Evolutionary conservation across 2,329 filamentous ascomycete genomes (phyloP).

Genomic region (Tolypocladium pustulatum): DNA sequence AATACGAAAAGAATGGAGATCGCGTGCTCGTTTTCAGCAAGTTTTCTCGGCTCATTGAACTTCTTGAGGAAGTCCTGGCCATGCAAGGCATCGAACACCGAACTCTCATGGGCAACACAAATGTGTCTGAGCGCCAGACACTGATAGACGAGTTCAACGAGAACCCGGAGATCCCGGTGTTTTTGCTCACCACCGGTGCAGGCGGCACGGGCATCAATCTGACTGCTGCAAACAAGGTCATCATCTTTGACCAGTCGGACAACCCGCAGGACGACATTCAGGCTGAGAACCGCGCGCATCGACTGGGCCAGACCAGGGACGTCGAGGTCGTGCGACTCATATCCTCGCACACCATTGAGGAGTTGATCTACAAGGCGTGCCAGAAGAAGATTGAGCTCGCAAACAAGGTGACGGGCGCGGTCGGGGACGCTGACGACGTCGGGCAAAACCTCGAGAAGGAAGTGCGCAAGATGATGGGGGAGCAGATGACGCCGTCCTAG

Average conservation of each 20-base stretch:
- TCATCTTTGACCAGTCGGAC: slow-evolving; percentile 95
- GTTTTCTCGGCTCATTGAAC: slow-evolving; percentile 85
- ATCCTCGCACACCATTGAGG: slow-evolving; percentile 74
- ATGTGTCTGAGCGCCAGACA: slow-evolving; percentile 72
- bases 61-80: slow-evolving; percentile 73
- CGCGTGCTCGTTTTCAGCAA: slow-evolving; percentile 86
- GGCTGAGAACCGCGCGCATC: slow-evolving; percentile 91
- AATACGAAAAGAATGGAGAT: slow-evolving; percentile 72
- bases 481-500: slow-evolving; percentile 28
- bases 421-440: slow-evolving; percentile 18
- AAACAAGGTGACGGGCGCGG: slow-evolving; percentile 38
- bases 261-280: slow-evolving; percentile 98
- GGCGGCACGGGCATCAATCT: slow-evolving; percentile 97
- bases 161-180: slow-evolving; percentile 70
- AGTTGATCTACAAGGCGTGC: slow-evolving; percentile 84
- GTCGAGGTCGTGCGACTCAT: slow-evolving; percentile 87
- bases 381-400: slow-evolving; percentile 90
- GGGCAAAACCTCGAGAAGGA: slow-evolving; percentile 30
- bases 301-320: slow-evolving; percentile 80
- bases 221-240: slow-evolving; percentile 90
- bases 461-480: slow-evolving; percentile 32
- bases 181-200: slow-evolving; percentile 85
- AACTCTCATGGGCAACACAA: slow-evolving; percentile 77
- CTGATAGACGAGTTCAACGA: slow-evolving; percentile 81
- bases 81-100: slow-evolving; percentile 65